Evolutionary conservation across 2,329 filamentous ascomycete genomes (phyloP), one percentile per base, ranked within the genome.

Genomic region (Capronia americana): DNA sequence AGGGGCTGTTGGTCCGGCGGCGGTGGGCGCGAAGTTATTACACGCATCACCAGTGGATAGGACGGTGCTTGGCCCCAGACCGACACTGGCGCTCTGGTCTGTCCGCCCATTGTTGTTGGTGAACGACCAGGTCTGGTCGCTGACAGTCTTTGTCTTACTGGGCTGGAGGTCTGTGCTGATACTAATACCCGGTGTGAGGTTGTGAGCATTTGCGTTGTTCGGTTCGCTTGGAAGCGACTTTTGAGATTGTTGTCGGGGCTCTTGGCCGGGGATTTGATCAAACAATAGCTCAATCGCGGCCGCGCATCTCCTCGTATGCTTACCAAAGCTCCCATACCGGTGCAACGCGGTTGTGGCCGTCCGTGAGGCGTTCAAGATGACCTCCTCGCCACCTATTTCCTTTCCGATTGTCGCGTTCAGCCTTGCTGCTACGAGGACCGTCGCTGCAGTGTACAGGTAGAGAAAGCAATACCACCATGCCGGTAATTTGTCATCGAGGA

Each of bases 401-500:
- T 44, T 46, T 23, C 62, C 41, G 34, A 68, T 38, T 1, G 53
- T 26, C 14, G 62, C 24, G 30, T 64, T 55, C 3, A 78, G 60
- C 6, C 74, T 72, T 1, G 73, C 73, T 5, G 76, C 77, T 7
- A 78, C 74, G 1, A 79, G 63, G 8, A 78, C 75, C 1, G 75
- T 77, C 2, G 77, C 76, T 1, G 77, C 75, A 0, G 75, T 76
- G 65, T 79, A 78, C 7, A 77, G 71, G 41, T 78, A 78, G 2
- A 78, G 72, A 24, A 78, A 76, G 3, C 77, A 76, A 56, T 77
- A 78, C 76, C 77, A 78, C 76, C 77, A 79, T 0, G 76, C 75
- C 6, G 77, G 76, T 44, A 78, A 69, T 0, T 75, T 73, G 0
- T 77, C 77, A n/a, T 68, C 66, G 12, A 68, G 54, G 5, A 63